Evolutionary conservation across 768 basidiomycete genomes (phyloP).

Genomic region (Tylopilus rubrobrunneus): DNA sequence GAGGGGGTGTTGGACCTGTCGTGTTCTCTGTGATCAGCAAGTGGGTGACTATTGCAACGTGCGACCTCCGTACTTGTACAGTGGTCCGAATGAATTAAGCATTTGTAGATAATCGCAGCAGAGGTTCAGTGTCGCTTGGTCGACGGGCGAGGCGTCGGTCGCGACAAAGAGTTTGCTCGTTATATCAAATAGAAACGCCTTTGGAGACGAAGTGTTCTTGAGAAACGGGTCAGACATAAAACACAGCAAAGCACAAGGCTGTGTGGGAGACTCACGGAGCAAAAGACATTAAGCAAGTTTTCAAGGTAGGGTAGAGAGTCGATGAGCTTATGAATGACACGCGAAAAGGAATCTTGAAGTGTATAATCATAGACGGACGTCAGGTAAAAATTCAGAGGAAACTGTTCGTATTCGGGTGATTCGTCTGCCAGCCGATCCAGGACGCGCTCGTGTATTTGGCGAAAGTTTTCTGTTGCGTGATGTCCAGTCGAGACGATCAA

Average conservation of each 20-base stretch:
- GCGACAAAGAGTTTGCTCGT: slow-evolving; percentile 86
- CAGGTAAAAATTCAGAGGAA: slow-evolving; percentile 82
- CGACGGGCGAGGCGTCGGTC: slow-evolving; percentile 89
- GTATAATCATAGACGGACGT: slow-evolving; percentile 94
- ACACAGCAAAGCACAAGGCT: background rate
- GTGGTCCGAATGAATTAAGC: slow-evolving; percentile 77
- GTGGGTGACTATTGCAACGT: background rate
- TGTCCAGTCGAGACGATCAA: background rate
- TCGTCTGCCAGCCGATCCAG: slow-evolving; percentile 78
- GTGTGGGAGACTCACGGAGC: slow-evolving; percentile 46
- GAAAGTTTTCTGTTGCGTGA: slow-evolving; percentile 70
- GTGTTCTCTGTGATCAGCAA: slow-evolving; percentile 5
- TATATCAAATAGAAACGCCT: slow-evolving; percentile 91
- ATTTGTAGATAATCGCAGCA: slow-evolving; percentile 90
- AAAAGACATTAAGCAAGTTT: slow-evolving; percentile 82
- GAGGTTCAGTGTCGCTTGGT: slow-evolving; percentile 80
- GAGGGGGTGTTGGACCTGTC: slow-evolving; percentile 19
- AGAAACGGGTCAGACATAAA: background rate
- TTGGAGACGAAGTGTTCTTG: slow-evolving; percentile 88
- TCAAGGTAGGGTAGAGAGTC: slow-evolving; percentile 84
- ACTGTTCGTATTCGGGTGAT: slow-evolving; percentile 69
- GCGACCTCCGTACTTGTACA: slow-evolving; percentile 64
- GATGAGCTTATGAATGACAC: slow-evolving; percentile 82
- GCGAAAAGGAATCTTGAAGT: slow-evolving; percentile 88
- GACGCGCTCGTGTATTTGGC: slow-evolving; percentile 85